Evolutionary conservation across 2,329 filamentous ascomycete genomes (phyloP).

Genomic region (Capronia coronata): DNA sequence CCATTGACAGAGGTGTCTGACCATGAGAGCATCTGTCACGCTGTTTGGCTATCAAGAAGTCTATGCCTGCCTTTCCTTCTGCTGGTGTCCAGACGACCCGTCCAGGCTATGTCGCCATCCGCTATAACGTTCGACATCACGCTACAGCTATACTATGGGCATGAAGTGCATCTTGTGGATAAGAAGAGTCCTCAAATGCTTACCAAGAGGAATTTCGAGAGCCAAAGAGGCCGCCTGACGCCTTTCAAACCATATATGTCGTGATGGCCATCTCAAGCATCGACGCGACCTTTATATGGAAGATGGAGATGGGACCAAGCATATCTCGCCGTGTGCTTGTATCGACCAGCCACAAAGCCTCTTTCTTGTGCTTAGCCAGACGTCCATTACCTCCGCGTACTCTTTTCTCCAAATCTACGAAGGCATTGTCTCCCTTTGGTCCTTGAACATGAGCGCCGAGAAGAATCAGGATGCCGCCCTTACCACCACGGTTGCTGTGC

Average conservation of each 20-base stretch:
- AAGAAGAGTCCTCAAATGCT: not conserved
- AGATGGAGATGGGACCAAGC: too few species aligned
- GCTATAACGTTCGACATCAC: not conserved
- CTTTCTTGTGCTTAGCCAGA: not conserved
- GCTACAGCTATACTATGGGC: not conserved
- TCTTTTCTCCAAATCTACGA: not conserved
- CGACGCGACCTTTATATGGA: too few species aligned
- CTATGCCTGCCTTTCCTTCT: not conserved
- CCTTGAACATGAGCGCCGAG: conserved; percentile 4
- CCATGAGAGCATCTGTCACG: too few species aligned
- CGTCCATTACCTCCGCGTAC: not conserved
- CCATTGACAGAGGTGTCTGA: too few species aligned
- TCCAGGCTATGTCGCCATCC: not conserved
- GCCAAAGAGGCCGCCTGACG: not conserved
- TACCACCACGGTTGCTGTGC: conserved; percentile 1
- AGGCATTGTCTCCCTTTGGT: not conserved
- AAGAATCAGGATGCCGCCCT: conserved; percentile 6
- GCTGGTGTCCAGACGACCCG: not conserved
- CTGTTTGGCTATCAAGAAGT: too few species aligned
- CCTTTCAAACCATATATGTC: not conserved
- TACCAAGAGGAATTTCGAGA: not conserved
- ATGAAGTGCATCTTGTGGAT: not conserved
- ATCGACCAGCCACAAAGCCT: too few species aligned
- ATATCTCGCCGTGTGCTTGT: too few species aligned
- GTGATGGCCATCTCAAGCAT: not conserved